Evolutionary conservation across 495 filamentous ascomycete genomes (phyloP).

Genomic region (Bathelium albidoporum): DNA sequence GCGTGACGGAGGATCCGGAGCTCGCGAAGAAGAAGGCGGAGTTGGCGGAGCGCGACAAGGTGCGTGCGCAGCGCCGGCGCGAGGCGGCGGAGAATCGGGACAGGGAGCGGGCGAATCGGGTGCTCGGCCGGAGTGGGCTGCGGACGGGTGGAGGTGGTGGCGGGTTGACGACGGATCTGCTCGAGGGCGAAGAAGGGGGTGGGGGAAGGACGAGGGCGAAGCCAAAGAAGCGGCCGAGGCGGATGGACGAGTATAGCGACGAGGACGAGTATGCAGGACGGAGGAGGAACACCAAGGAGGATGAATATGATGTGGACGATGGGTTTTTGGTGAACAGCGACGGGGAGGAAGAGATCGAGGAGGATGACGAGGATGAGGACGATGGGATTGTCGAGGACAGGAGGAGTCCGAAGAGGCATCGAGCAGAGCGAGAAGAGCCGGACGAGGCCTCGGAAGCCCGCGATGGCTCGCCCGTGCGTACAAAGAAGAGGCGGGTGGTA

Average conservation of each 20-base stretch:
- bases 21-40: constrained; percentile 67
- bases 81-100: constrained; percentile 45
- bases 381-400: constrained; percentile 30
- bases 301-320: constrained; percentile 62
- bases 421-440: constrained; percentile 8
- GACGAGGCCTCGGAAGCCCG: constrained; percentile 11
- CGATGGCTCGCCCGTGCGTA: not conserved
- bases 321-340: constrained; percentile 40
- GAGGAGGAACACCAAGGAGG: constrained; percentile 52
- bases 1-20: constrained; percentile 67
- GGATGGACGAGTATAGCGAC: constrained; percentile 29
- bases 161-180: constrained; percentile 59
- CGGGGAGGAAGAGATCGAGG: constrained; percentile 47
- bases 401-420: constrained; percentile 23
- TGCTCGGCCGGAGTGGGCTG: constrained; percentile 31
- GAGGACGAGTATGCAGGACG: constrained; percentile 49
- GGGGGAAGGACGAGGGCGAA: constrained; percentile 29
- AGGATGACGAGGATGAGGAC: constrained; percentile 47
- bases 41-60: constrained; percentile 25
- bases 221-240: constrained; percentile 18
- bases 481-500: constrained; percentile 6
- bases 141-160: constrained; percentile 39
- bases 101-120: constrained; percentile 45
- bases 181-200: constrained; percentile 66
- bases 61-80: constrained; percentile 16